phyloP scores from a whole-genome alignment of 176 grass and related monocot genomes.

The Aegilops umbellulata region DNA sequence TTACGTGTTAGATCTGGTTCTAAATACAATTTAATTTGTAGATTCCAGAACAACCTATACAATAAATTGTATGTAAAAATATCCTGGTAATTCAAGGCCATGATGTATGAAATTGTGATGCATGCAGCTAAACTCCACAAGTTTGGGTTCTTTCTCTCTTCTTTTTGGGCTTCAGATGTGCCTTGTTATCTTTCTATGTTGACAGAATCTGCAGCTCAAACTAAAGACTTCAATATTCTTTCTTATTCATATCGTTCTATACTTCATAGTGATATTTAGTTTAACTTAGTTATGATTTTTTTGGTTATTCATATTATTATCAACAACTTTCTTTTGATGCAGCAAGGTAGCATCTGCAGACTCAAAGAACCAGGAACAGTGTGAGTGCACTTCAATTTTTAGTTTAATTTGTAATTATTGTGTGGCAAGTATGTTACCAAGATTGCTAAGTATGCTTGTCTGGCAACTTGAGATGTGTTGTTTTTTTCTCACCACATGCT shows the following conservation, averaged over 20 bases:
- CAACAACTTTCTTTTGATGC: slow-evolving; percentile 18
- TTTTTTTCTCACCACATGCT: not conserved
- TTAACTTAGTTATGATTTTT: slow-evolving; percentile 6
- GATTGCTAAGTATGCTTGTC: not conserved
- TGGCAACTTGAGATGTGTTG: not conserved
- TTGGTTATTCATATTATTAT: slow-evolving; percentile 5
- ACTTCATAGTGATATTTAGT: not conserved
- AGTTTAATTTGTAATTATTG: not conserved
- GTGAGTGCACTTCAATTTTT: slow-evolving; percentile 18
- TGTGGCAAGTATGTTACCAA: not conserved
- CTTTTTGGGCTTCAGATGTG: not conserved
- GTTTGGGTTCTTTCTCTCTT: not conserved
- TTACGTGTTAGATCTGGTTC: not conserved
- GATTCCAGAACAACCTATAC: not conserved
- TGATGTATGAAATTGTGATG: not conserved
- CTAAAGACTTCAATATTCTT: not conserved
- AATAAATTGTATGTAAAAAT: not conserved
- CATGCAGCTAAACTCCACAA: not conserved
- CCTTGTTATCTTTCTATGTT: not conserved
- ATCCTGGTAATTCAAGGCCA: slow-evolving; percentile 4
- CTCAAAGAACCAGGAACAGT: slow-evolving; percentile 24
- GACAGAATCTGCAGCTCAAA: not conserved
- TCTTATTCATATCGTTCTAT: not conserved
- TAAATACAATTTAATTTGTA: not conserved
- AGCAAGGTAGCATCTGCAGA: slow-evolving; percentile 38